Base-by-base conservation (phyloP, 1,284 basidiomycete genomes). In the Ceraceosorus guamensis region DNA sequence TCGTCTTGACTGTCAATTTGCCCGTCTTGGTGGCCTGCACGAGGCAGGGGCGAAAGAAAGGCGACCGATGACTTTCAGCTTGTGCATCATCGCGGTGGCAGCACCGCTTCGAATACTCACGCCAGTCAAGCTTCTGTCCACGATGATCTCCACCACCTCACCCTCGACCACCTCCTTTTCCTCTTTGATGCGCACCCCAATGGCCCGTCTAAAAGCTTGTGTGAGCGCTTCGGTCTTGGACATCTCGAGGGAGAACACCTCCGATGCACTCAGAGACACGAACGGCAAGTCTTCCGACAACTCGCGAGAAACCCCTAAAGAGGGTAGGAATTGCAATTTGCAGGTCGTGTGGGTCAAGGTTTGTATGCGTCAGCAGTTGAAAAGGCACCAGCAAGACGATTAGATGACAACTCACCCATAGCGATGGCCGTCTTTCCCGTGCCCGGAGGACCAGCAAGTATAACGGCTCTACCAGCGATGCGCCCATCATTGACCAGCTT, bases 391-490 rank as follows among this genome's bases (percentile, higher is more conserved):
- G n/a, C n/a, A n/a, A n/a, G n/a, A n/a, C n/a, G n/a, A 55, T 52
- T 43, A 35, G 44, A n/a, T 8, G 10, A 2, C 3, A n/a, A 46
- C 51, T 30, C 35, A 57, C 53, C 72, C 81, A 97, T 84, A 7
- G 92, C 92, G 73, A 97, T 95, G 44, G 93, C 93, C 0, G 93
- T 97, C 80, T 97, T 98, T 52, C 93, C 93, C 1, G 91, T 91
- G 47, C 89, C 89, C 8, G 92, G 92, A 3, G 93, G 93, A 0
- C 93, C 93, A 14, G 92, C 91, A 77, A 97, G 95, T 24, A 97
- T 81, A 78, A 97, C 92, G 5, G 91, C 89, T 51, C 92, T 83
- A 37, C 93, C 93, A 0, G 92, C 90, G 75, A 98, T 97, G 53
- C 86, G 83, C 16, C 89, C 90, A 69, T 95, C 88, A 77, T 95